Conservation (phyloP, 208 protist species). For the Trypanosoma caninum region DNA sequence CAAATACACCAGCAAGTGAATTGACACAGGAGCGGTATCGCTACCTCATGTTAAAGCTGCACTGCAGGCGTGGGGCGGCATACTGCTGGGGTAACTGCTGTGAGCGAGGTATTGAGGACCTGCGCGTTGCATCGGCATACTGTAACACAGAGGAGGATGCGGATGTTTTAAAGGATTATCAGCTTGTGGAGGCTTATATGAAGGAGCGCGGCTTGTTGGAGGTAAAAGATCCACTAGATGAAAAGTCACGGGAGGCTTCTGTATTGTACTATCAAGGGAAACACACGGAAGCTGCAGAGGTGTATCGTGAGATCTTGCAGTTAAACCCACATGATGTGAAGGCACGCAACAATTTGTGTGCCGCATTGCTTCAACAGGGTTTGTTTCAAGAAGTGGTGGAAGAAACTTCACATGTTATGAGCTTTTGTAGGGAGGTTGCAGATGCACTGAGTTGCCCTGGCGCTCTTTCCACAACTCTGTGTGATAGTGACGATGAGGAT, state of each 20-base stretch:
- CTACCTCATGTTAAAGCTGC: slow-evolving; percentile 82
- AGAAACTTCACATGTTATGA: slow-evolving; percentile 61
- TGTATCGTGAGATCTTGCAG: slow-evolving; percentile 61
- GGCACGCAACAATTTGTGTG: slow-evolving; percentile 73
- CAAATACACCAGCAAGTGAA: slow-evolving; percentile 88
- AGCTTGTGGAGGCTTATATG: slow-evolving; percentile 50
- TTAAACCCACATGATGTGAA: slow-evolving; percentile 48
- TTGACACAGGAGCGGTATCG: slow-evolving; percentile 89
- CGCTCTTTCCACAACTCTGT: slow-evolving; percentile 36
- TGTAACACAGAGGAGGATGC: slow-evolving; percentile 49
- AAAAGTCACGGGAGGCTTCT: slow-evolving; percentile 58
- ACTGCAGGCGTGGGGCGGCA: slow-evolving; percentile 79
- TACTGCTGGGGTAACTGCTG: slow-evolving; percentile 77
- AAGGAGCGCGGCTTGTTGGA: slow-evolving; percentile 37
- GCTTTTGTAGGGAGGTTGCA: slow-evolving; percentile 79
- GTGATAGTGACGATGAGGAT: slow-evolving; percentile 84
- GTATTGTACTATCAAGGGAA: slow-evolving; percentile 59
- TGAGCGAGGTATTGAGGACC: slow-evolving; percentile 57
- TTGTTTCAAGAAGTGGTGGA: slow-evolving; percentile 64
- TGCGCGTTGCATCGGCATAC: slow-evolving; percentile 85
- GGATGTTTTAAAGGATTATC: slow-evolving; percentile 56
- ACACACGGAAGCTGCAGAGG: slow-evolving; percentile 50
- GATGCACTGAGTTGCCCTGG: slow-evolving; percentile 72
- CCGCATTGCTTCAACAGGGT: slow-evolving; percentile 63
- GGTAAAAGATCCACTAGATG: slow-evolving; percentile 27